Conservation (phyloP, 345 rosid species). For the Eucalyptus cloeziana region DNA sequence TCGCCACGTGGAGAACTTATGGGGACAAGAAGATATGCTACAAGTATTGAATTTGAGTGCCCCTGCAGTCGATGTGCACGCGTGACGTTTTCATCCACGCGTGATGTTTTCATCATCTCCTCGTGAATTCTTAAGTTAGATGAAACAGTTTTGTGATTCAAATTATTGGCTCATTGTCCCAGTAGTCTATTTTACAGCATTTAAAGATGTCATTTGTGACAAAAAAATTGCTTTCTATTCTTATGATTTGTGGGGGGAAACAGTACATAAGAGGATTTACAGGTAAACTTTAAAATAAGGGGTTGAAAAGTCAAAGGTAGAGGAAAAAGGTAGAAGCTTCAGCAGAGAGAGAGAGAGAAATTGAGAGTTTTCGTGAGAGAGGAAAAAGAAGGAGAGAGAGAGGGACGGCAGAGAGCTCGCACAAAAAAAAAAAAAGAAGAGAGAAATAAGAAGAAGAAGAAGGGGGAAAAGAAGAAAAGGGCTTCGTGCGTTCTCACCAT, state of each 20-base stretch:
- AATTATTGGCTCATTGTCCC: not conserved
- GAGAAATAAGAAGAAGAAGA: too few species aligned
- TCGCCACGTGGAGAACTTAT: not conserved
- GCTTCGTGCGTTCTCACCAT: accelerated
- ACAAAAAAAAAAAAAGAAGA: too few species aligned
- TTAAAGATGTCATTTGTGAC: not conserved
- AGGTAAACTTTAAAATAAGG: too few species aligned
- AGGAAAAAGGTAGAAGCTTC: too few species aligned
- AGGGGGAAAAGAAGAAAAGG: too few species aligned
- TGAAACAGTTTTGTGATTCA: not conserved
- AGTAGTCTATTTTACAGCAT: not conserved
- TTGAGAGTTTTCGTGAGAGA: too few species aligned
- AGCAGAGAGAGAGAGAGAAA: too few species aligned
- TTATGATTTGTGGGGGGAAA: not conserved
- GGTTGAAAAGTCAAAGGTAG: too few species aligned
- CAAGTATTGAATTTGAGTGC: not conserved
- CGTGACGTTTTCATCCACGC: not conserved
- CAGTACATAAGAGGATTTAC: too few species aligned
- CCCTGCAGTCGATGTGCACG: not conserved
- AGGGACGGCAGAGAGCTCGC: too few species aligned
- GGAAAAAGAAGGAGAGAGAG: too few species aligned
- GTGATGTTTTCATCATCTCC: not conserved
- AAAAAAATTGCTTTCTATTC: not conserved
- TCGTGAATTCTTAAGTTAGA: not conserved
- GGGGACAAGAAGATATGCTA: not conserved